Base-by-base conservation (phyloP, 1,284 basidiomycete genomes). In the Apiotrichum brassicae region DNA sequence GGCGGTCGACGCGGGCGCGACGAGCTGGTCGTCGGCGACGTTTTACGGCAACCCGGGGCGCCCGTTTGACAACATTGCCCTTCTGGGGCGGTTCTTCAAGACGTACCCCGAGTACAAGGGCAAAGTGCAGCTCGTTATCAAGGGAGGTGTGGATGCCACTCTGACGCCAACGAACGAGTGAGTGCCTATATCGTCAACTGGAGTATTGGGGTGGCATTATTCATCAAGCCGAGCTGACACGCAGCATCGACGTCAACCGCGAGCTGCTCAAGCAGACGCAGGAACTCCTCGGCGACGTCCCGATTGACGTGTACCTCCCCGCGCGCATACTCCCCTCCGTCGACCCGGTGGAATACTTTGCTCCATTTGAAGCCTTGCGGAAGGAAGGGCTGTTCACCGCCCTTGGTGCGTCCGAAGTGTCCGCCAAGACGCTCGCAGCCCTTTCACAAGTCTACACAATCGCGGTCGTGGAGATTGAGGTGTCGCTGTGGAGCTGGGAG, bases 1-100 rank as follows among this genome's bases (percentile, higher is more conserved):
- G 2, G 79, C 82, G 3, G 79, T 79, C 12, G 73, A 85, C 36
- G 77, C 81, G 23, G 76, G 79, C 0, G 70, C 75, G 35, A 82
- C 62, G 12, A 65, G 73, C 19, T 72, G 72, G 69, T 75, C 76
- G 46, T 59, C 59, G n/a, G 70, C 66, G 16, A 58, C 61, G 8
- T 72, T 74, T 57, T 74, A 74, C 51, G 72, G 72, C 11, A 49
- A 56, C 33, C 41, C 45, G 4, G 38, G 34, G 19, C 39, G 45
- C 14, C 56, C 63, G 32, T 51, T 57, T 32, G 70, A 64, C 48
- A 74, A 73, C 52, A 47, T 73, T 34, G 59, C 61, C 43, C 61
- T 75, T 12, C 54, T 75, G 43, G 59, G 59, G 1, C 53, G 62
- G 2, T 75, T 74, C 66, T 71, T 73, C 49, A 49, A 62, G 23